Base-by-base conservation (phyloP, 768 basidiomycete species). In the Tephrocybe sp. region DNA sequence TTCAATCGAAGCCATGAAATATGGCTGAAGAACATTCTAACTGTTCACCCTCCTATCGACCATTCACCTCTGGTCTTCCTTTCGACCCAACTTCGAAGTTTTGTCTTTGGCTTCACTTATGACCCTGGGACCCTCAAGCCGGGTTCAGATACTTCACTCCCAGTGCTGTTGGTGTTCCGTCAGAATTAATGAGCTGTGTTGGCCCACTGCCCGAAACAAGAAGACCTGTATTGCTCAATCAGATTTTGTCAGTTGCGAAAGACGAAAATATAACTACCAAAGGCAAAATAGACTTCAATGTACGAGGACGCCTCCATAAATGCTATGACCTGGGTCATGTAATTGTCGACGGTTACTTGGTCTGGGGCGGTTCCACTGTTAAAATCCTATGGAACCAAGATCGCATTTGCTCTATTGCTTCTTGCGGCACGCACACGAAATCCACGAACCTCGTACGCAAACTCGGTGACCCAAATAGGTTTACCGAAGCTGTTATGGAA, bases 211-310 rank as follows among this genome's bases (percentile, higher is more conserved):
- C 34, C n/a, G 9, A 7, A 11, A 36, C 5, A 9, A 15, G 8
- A 36, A 36, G 34, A 11, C 34, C 34, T 42, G 21, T 23, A 20
- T 42, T 14, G 8, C 11, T 18, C 17, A 12, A 42, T 42, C 10
- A 42, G 41, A 8, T 42, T 20, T n/a, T n/a, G n/a, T n/a, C n/a
- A n/a, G n/a, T n/a, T n/a, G n/a, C 26, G 20, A 20, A 14, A 6
- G 11, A 42, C 17, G 21, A 10, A 6, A 11, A 23, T 24, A 9
- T 20, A 42, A 6, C 5, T 75, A 80, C 83, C 83, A 60, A 79
- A 84, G 79, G 80, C 84, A 11, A 79, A 68, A 59, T 83, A 84
- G 3, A 81, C 69, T 60, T 84, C 81, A 15, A 84, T 75, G 63
- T 70, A 84, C 17, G 66, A 62, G 1, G 76, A 67, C 5, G 56